These are phyloP conservation scores for Lodderomyces pseudojiufengensis DNA, from an alignment of 1,139 yeast species.

Conservation along the genomic window DNA sequence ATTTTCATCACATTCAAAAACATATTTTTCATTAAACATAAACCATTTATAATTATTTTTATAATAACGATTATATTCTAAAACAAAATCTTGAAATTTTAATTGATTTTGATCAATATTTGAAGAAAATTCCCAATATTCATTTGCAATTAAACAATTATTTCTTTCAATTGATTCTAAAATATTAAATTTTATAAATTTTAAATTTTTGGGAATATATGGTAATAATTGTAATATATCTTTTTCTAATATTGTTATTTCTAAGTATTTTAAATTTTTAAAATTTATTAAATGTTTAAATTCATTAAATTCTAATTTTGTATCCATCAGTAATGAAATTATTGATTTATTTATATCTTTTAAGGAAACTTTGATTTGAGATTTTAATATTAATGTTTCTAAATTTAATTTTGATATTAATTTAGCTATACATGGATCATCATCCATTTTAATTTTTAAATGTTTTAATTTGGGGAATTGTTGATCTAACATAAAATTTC, in stretches of 20 bases:
- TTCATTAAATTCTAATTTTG: conserved; percentile 3
- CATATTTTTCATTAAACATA: conserved; percentile 10
- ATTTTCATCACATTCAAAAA: conserved; percentile 10
- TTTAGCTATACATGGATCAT: conserved; percentile 6
- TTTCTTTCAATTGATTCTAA: conserved; percentile 9
- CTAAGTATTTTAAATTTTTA: conserved; percentile 13
- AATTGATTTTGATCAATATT: conserved; percentile 7
- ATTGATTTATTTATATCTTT: background rate
- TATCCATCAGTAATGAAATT: background rate
- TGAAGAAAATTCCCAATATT: conserved; percentile 9
- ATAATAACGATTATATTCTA: conserved; percentile 11
- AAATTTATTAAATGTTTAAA: conserved; percentile 8
- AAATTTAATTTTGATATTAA: conserved; percentile 5
- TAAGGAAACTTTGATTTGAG: background rate
- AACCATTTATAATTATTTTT: conserved; percentile 10
- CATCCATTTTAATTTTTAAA: conserved; percentile 5
- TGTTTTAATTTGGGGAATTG: conserved; percentile 4
- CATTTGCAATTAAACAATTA: conserved; percentile 12
- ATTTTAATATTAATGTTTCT: conserved; percentile 3
- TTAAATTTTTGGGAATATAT: conserved; percentile 4
- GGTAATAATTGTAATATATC: conserved; percentile 9
- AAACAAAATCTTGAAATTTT: conserved; percentile 11
- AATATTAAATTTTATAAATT: conserved; percentile 8
- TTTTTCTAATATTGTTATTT: conserved; percentile 10
- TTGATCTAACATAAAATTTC: conserved; percentile 5